Conservation (phyloP, 169 alveolate species). For the Neospora caninum region DNA sequence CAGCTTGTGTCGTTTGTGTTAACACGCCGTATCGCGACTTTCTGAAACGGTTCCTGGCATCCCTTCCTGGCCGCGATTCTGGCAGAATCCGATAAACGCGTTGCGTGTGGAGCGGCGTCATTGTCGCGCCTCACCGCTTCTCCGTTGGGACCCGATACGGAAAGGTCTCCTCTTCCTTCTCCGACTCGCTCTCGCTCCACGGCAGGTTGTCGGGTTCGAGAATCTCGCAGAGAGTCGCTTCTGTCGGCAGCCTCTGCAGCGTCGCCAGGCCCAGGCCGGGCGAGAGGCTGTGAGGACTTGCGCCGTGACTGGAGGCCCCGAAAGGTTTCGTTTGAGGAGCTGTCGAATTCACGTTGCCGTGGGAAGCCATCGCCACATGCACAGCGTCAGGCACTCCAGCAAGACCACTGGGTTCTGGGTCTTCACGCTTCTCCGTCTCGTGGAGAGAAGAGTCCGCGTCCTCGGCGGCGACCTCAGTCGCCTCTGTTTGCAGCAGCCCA, state of each 20-base stretch:
- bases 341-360: no score
- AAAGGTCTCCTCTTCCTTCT: conserved; percentile 1
- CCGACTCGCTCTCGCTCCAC: conserved; percentile 41
- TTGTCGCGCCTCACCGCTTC: background rate
- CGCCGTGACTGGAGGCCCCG: background rate
- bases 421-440: background rate
- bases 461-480: background rate
- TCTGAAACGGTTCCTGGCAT: no score
- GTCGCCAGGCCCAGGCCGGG: background rate
- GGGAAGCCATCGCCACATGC: no score
- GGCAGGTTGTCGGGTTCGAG: background rate
- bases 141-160: conserved; percentile 17
- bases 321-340: no score
- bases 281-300: background rate
- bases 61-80: no score
- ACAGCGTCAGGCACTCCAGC: no score
- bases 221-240: background rate
- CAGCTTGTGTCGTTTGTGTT: no score
- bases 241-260: background rate
- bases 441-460: background rate
- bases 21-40: no score
- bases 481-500: background rate
- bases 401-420: background rate
- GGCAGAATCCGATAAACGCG: no score
- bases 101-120: no score